Conservation (phyloP, 257 asterid genomes). For the Gentiana dahurica region DNA sequence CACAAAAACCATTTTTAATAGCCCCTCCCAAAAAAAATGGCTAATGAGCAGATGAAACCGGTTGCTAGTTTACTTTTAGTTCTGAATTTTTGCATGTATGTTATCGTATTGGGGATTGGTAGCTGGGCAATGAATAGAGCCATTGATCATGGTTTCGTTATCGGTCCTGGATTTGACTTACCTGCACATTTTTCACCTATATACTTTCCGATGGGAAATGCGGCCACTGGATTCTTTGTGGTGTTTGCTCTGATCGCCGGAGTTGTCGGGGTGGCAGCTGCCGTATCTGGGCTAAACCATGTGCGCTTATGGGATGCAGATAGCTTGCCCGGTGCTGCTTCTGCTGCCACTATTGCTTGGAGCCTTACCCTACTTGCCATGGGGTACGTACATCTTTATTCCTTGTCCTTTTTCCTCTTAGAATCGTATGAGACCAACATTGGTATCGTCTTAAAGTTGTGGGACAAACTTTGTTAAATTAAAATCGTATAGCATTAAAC, state of each 20-base stretch:
- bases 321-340: slow-evolving; percentile 53
- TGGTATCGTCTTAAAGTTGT: not conserved
- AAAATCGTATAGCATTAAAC: no score
- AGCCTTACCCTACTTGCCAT: slow-evolving; percentile 77
- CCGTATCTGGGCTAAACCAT: slow-evolving; percentile 55
- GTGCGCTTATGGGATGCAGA: slow-evolving; percentile 46
- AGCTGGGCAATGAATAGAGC: slow-evolving; percentile 75
- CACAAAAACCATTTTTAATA: not conserved
- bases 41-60: slow-evolving; percentile 37
- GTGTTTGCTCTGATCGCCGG: slow-evolving; percentile 64
- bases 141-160: slow-evolving; percentile 65
- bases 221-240: slow-evolving; percentile 91
- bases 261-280: slow-evolving; percentile 68
- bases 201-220: slow-evolving; percentile 82
- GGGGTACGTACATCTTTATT: slow-evolving; percentile 40
- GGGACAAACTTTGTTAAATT: no score
- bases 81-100: slow-evolving; percentile 91
- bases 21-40: slow-evolving; percentile 28
- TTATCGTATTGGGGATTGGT: slow-evolving; percentile 58
- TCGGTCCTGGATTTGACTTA: slow-evolving; percentile 59
- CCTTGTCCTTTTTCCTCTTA: not conserved
- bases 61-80: slow-evolving; percentile 54
- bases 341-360: slow-evolving; percentile 75
- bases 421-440: not conserved
- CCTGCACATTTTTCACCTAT: slow-evolving; percentile 91